Percentiles rank a stretch among this genome's conserved stretches.
These are phyloP conservation scores for Ophiostoma triangulosporum DNA, from an alignment of 2,329 filamentous ascomycete genomes.

Conservation along the genomic window DNA sequence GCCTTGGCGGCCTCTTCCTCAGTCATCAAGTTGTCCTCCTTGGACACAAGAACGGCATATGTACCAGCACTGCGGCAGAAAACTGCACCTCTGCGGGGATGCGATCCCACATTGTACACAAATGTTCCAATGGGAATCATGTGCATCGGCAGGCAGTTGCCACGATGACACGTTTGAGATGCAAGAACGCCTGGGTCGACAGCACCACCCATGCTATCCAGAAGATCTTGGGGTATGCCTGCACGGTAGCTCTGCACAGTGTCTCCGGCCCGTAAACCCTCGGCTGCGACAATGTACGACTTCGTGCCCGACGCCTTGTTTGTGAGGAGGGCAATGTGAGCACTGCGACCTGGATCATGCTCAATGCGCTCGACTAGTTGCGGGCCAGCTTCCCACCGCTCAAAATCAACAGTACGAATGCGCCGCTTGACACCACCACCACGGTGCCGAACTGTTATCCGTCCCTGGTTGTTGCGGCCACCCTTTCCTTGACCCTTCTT, in stretches of 20 bases:
- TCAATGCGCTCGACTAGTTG: constrained; percentile 90
- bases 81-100: constrained; percentile 60
- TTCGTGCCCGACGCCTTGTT: constrained; percentile 60
- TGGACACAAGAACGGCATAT: constrained; percentile 75
- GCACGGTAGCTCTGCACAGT: constrained; percentile 81
- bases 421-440: constrained; percentile 86
- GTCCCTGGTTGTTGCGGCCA: constrained; percentile 77
- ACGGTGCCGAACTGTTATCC: constrained; percentile 77
- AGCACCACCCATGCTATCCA: constrained; percentile 82
- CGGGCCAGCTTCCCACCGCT: constrained; percentile 62
- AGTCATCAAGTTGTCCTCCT: constrained; percentile 53
- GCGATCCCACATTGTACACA: constrained; percentile 77
- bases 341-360: constrained; percentile 84
- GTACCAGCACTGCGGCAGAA: constrained; percentile 94
- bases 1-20: constrained; percentile 47
- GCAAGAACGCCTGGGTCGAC: constrained; percentile 93
- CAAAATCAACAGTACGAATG: constrained; percentile 84
- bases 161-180: constrained; percentile 82
- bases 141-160: constrained; percentile 88
- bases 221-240: constrained; percentile 75
- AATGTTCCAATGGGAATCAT: constrained; percentile 93
- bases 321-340: constrained; percentile 80
- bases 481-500: constrained; percentile 91
- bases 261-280: constrained; percentile 86
- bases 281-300: constrained; percentile 89